Percentiles rank a stretch among this genome's conserved stretches.
phyloP scores from a whole-genome alignment of 2,329 filamentous ascomycete genomes.

The Colletotrichum filicis region DNA sequence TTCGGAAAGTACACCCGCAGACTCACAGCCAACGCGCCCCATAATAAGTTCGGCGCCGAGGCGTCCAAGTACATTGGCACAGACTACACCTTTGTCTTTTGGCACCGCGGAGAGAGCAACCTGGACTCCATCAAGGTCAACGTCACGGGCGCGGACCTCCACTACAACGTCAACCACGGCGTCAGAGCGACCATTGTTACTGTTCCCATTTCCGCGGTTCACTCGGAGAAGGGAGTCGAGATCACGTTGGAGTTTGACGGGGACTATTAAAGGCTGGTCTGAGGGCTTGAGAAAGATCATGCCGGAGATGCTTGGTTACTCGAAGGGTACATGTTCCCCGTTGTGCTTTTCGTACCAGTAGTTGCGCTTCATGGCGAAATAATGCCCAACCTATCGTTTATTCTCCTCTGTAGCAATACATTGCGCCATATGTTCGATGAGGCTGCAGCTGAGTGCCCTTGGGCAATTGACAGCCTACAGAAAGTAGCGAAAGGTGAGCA shows the following conservation, averaged over 20 bases:
- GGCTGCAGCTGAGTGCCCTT: too few species aligned
- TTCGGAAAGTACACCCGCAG: neutral
- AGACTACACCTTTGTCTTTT: conserved; percentile 37
- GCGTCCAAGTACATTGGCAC: conserved; percentile 17
- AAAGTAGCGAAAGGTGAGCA: too few species aligned
- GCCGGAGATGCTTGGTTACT: neutral
- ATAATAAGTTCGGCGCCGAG: neutral
- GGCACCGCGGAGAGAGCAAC: conserved; percentile 29
- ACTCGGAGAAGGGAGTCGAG: neutral
- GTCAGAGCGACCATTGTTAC: neutral
- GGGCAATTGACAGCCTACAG: too few species aligned
- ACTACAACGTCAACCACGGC: neutral
- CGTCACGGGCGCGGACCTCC: neutral
- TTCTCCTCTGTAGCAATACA: too few species aligned
- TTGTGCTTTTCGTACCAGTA: neutral
- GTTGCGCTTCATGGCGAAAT: too few species aligned
- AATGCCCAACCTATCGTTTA: too few species aligned
- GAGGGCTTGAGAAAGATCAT: neutral
- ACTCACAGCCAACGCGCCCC: neutral
- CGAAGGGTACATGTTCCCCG: neutral
- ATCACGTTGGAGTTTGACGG: neutral
- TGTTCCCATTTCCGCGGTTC: neutral
- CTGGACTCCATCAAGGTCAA: neutral
- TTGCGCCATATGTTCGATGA: too few species aligned
- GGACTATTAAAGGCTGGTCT: neutral